A percentile compares a stretch with the other conserved stretches of the same genome.
Conservation (phyloP, 257 asterid genomes). For the Galeopsis tetrahit region DNA sequence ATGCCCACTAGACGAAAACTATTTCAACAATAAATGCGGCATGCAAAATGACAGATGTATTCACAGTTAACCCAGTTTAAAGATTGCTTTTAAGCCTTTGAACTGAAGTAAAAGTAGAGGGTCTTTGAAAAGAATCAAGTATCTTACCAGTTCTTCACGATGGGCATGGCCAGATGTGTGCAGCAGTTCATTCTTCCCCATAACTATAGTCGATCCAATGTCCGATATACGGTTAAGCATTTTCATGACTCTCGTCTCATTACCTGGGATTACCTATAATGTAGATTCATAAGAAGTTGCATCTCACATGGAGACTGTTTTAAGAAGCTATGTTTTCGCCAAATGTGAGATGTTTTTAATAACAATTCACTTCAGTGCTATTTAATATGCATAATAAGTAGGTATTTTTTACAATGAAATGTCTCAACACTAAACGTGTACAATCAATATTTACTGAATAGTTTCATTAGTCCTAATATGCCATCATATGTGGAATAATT, state of each 20-base stretch:
- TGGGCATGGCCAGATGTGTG: slow-evolving; percentile 98
- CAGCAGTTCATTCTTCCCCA: slow-evolving; percentile 93
- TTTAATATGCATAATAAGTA: neutral
- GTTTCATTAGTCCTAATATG: too few species aligned
- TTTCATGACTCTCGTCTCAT: slow-evolving; percentile 94
- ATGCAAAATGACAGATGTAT: slow-evolving; percentile 31
- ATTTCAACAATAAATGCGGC: slow-evolving; percentile 17
- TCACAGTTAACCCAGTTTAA: slow-evolving; percentile 1
- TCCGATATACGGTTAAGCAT: slow-evolving; percentile 95
- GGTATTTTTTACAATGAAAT: too few species aligned
- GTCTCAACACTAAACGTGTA: too few species aligned
- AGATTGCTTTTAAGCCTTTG: slow-evolving; percentile 15
- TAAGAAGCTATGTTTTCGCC: slow-evolving; percentile 1
- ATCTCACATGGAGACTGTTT: slow-evolving; percentile 17
- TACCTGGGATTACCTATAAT: slow-evolving; percentile 95
- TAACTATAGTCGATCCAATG: slow-evolving; percentile 85
- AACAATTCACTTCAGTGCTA: neutral
- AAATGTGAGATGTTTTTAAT: neutral
- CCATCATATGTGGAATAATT: too few species aligned
- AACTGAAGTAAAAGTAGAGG: slow-evolving; percentile 2
- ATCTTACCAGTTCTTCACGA: slow-evolving; percentile 93
- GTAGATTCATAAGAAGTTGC: slow-evolving; percentile 35
- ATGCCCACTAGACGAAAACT: slow-evolving; percentile 5
- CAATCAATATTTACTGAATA: too few species aligned
- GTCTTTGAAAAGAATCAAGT: slow-evolving; percentile 24